A percentile compares a stretch with the other conserved stretches of the same genome.
These are phyloP conservation scores for Kalanchoe fedtschenkoi DNA, from an alignment of 164 flowering plant species.

Conservation along the genomic window DNA sequence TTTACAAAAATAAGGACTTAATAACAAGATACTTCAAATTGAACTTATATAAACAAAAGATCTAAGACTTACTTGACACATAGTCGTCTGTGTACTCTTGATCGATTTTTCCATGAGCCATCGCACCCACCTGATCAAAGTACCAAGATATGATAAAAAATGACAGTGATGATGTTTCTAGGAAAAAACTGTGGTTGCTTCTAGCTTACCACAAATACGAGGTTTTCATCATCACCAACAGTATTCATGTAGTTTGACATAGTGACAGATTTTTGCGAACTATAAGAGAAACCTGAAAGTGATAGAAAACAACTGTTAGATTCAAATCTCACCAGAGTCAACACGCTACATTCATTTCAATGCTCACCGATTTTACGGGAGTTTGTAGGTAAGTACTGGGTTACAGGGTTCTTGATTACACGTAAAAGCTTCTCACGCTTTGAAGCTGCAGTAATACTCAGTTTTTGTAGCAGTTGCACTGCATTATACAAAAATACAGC, in stretches of 20 bases:
- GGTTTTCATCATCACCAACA: slow-evolving; percentile 31
- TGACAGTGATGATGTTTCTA: neutral
- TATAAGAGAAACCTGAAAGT: slow-evolving; percentile 63
- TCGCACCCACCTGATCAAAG: slow-evolving; percentile 62
- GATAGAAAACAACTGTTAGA: slow-evolving; percentile 5
- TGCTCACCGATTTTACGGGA: slow-evolving; percentile 65
- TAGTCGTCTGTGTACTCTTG: slow-evolving; percentile 50
- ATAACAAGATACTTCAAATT: neutral
- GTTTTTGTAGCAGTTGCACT: slow-evolving; percentile 82
- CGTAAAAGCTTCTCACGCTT: slow-evolving; percentile 78
- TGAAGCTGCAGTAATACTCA: slow-evolving; percentile 53
- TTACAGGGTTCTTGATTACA: slow-evolving; percentile 78
- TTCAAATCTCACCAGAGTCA: neutral
- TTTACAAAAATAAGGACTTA: neutral
- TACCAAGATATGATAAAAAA: neutral
- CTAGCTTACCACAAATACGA: slow-evolving; percentile 69
- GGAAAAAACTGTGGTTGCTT: neutral
- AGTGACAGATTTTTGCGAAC: slow-evolving; percentile 59
- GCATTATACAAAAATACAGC: slow-evolving; percentile 14
- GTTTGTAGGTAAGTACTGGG: slow-evolving; percentile 64
- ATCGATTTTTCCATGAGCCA: slow-evolving; percentile 71
- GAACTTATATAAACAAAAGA: neutral
- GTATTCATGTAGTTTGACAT: slow-evolving; percentile 39
- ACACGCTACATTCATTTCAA: neutral
- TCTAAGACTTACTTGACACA: slow-evolving; percentile 35